These are phyloP conservation scores for Trichophyton equinum DNA, from an alignment of 2,329 filamentous ascomycete genomes.

Conservation along the genomic window DNA sequence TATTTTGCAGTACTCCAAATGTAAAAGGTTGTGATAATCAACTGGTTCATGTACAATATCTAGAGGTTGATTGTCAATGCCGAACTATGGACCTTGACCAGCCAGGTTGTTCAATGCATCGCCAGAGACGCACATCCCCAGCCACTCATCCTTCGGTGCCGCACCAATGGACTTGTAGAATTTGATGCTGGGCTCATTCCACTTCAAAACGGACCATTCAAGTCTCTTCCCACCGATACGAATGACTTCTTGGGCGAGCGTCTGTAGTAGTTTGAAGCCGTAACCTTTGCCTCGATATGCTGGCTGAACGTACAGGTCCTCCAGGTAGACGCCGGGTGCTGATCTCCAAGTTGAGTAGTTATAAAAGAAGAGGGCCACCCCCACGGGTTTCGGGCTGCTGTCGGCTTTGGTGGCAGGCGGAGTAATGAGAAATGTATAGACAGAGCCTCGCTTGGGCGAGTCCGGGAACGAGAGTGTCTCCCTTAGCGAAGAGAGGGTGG, in stretches of 20 bases:
- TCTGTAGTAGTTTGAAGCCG: conserved; percentile 60
- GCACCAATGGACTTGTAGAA: conserved; percentile 55
- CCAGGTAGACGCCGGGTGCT: conserved; percentile 79
- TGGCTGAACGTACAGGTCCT: conserved; percentile 76
- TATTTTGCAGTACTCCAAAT: too few relatives aligned
- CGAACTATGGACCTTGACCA: conserved; percentile 17
- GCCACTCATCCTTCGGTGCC: conserved; percentile 36
- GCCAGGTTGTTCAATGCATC: conserved; percentile 32
- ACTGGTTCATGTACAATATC: too few relatives aligned
- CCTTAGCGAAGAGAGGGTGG: conserved; percentile 60
- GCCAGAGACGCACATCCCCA: conserved; percentile 40
- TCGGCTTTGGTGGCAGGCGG: conserved; percentile 36
- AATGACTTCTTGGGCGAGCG: conserved; percentile 66
- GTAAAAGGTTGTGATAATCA: too few relatives aligned
- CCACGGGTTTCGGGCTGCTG: conserved; percentile 39
- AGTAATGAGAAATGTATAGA: conserved; percentile 61
- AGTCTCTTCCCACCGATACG: conserved; percentile 60
- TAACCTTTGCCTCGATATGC: conserved; percentile 63
- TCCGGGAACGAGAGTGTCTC: conserved; percentile 67
- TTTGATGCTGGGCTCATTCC: conserved; percentile 80
- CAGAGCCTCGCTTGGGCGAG: conserved; percentile 44
- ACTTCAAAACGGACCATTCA: conserved; percentile 84
- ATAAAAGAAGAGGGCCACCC: conserved; percentile 86
- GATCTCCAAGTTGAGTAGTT: conserved; percentile 91
- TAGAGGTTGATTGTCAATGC: too few relatives aligned